Evolutionary conservation across 2,329 filamentous ascomycete genomes (phyloP).

Genomic region (Botrytis deweyae): DNA sequence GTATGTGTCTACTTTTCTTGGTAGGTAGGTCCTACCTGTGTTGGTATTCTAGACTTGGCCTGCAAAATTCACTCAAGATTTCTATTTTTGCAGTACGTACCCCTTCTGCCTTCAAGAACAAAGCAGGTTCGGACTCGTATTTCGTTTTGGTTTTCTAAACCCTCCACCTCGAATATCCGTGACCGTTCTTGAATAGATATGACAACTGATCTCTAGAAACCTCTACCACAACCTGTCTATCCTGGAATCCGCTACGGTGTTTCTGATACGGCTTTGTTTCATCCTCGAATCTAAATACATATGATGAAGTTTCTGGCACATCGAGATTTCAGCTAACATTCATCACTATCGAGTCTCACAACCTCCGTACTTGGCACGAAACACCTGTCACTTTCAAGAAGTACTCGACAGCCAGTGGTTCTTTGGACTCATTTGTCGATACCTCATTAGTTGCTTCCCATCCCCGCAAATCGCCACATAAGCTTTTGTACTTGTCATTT

Average conservation of each 20-base stretch:
- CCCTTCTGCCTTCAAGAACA: too few relatives aligned
- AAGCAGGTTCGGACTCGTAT: too few relatives aligned
- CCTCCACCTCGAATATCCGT: neutral
- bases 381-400: neutral
- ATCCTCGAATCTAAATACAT: neutral
- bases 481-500: neutral
- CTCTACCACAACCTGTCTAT: too few relatives aligned
- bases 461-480: neutral
- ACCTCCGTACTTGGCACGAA: neutral
- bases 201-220: neutral
- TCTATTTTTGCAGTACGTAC: neutral
- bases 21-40: neutral
- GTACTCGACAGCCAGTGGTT: too few relatives aligned
- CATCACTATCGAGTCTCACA: neutral
- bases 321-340: neutral
- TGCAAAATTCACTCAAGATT: neutral
- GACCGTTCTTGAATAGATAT: neutral
- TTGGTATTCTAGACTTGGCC: neutral
- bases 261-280: too few relatives aligned
- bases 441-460: neutral
- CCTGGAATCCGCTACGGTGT: neutral
- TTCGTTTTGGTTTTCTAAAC: neutral
- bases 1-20: neutral
- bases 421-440: neutral
- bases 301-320: neutral